These are phyloP conservation scores for Aspergillus phoenicis DNA, from an alignment of 2,329 filamentous ascomycete genomes.

Conservation along the genomic window DNA sequence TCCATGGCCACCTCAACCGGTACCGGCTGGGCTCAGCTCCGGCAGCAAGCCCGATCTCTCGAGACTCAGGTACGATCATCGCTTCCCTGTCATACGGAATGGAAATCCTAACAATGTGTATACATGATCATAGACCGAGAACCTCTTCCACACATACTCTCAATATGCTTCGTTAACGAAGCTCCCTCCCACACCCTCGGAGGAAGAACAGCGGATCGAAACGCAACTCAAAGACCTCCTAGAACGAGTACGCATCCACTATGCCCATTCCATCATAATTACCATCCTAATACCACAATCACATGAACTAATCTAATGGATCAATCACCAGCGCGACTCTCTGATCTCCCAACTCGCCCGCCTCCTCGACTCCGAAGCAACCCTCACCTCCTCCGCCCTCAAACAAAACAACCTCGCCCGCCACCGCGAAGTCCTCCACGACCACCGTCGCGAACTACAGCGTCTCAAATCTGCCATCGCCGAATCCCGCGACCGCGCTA, in stretches of 20 bases:
- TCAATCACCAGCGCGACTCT: constrained; percentile 67
- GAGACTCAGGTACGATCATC: constrained; percentile 76
- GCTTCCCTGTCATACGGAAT: neutral
- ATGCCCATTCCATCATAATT: neutral
- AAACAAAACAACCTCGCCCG: constrained; percentile 95
- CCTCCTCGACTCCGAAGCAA: constrained; percentile 88
- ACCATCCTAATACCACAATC: neutral
- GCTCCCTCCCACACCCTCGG: constrained; percentile 78
- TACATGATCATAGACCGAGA: constrained; percentile 68
- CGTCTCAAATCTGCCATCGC: constrained; percentile 73
- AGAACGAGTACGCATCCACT: constrained; percentile 46
- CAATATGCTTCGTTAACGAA: constrained; percentile 82
- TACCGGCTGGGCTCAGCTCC: constrained; percentile 86
- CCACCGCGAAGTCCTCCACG: constrained; percentile 83
- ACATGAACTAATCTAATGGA: constrained; percentile 7
- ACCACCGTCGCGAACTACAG: constrained; percentile 80
- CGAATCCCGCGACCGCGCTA: constrained; percentile 81
- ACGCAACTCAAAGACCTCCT: constrained; percentile 80
- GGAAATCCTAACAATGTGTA: neutral
- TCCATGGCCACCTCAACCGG: constrained; percentile 59
- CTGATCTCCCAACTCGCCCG: constrained; percentile 81
- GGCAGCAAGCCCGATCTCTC: constrained; percentile 84
- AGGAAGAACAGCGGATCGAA: constrained; percentile 81
- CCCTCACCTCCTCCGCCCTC: constrained; percentile 83
- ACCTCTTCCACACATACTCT: constrained; percentile 71